Evolutionary conservation across 202 grass and related monocot genomes (phyloP).

Genomic region (Dendrocalamus latiflorus): DNA sequence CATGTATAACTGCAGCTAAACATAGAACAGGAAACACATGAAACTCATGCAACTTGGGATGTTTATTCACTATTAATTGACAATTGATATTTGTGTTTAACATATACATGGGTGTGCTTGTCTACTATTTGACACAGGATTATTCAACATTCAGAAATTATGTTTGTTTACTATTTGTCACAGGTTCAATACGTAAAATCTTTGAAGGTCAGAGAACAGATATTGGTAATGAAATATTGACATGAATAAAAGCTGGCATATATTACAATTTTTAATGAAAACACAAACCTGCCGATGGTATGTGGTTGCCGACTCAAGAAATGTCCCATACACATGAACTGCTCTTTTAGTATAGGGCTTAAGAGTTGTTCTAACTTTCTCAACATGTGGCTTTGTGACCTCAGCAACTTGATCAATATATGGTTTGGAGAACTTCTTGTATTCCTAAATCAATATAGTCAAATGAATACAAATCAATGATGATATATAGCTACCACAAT

Average conservation of each 20-base stretch:
- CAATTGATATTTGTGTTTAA: background rate
- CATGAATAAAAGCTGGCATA: background rate
- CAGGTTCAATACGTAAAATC: background rate
- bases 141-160: background rate
- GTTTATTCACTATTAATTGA: constrained; percentile 7
- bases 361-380: constrained; percentile 56
- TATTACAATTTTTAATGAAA: background rate
- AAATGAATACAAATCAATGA: constrained; percentile 9
- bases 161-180: background rate
- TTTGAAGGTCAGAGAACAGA: background rate
- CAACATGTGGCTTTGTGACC: constrained; percentile 77
- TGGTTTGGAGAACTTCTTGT: constrained; percentile 83
- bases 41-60: background rate
- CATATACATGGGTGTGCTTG: background rate
- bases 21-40: background rate
- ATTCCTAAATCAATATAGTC: constrained; percentile 49
- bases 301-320: constrained; percentile 76
- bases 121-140: background rate
- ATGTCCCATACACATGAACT: constrained; percentile 64
- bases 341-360: constrained; percentile 71
- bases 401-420: constrained; percentile 91
- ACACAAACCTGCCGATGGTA: constrained; percentile 82
- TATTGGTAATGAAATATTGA: background rate
- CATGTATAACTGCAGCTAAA: background rate
- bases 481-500: constrained; percentile 11